These are phyloP conservation scores for Dryas drummondii DNA, from an alignment of 306 rosid genomes.

Conservation along the genomic window DNA sequence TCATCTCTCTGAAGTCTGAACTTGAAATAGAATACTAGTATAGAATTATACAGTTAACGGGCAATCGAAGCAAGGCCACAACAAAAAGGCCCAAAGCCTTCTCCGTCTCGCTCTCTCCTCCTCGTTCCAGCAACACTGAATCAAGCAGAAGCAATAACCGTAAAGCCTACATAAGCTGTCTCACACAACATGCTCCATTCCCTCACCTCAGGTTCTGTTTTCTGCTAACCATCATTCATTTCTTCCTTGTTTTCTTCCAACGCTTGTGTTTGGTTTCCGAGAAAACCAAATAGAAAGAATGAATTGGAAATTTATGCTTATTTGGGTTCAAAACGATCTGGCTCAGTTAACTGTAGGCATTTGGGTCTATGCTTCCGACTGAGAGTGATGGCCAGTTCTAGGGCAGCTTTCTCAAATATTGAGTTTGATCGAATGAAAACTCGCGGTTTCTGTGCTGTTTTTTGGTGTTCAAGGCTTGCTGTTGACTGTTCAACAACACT, in stretches of 20 bases:
- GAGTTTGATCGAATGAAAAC: not conserved
- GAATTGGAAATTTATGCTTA: not conserved
- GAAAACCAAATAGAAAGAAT: too few species aligned
- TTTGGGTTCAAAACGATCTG: not conserved
- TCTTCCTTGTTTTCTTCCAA: not conserved
- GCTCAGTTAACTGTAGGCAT: not conserved
- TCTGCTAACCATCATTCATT: not conserved
- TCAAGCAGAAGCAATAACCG: not conserved
- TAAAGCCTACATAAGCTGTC: not conserved
- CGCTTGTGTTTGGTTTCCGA: too few species aligned
- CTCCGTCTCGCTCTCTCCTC: not conserved
- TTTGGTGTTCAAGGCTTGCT: not conserved
- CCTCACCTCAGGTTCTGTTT: conserved; percentile 24
- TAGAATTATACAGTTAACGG: not conserved
- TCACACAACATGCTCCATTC: conserved; percentile 3
- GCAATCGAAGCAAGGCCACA: conserved; percentile 1
- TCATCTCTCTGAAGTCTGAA: not conserved
- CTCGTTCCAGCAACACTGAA: not conserved
- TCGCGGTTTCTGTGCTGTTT: not conserved
- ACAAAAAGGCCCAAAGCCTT: not conserved
- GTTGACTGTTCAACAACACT: not conserved
- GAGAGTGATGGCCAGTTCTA: conserved; percentile 3
- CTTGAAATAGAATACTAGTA: not conserved
- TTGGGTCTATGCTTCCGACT: not conserved
- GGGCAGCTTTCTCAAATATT: not conserved